These are phyloP conservation scores for Diversispora eburnea DNA, from an alignment of 192 early-diverging fungal species.

Conservation along the genomic window DNA sequence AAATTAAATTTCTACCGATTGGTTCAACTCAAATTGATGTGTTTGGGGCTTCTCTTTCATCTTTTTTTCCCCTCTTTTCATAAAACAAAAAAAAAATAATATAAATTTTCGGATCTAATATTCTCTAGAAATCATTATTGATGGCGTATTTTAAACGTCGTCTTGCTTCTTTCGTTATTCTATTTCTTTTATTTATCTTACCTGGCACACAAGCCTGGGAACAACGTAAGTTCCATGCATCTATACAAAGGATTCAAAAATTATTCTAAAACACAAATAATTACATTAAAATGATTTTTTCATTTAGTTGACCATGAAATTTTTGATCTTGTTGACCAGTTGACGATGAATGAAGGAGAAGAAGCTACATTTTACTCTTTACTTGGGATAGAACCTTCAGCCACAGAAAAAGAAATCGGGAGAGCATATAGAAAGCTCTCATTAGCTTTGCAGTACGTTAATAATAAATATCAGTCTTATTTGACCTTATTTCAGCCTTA, in stretches of 20 bases:
- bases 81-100: too few species aligned
- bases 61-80: too few species aligned
- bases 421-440: slow-evolving; percentile 67
- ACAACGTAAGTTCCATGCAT: neutral
- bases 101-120: neutral
- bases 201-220: slow-evolving; percentile 14
- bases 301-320: slow-evolving; percentile 68
- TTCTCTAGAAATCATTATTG: neutral
- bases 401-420: slow-evolving; percentile 55
- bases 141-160: neutral
- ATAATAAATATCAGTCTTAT: neutral
- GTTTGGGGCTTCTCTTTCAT: too few species aligned
- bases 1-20: too few species aligned
- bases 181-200: neutral
- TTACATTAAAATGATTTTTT: neutral
- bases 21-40: too few species aligned
- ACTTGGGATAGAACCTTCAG: slow-evolving; percentile 51
- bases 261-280: too few species aligned
- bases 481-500: neutral
- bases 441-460: slow-evolving; percentile 59
- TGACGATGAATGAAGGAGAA: slow-evolving; percentile 58
- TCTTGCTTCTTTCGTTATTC: neutral
- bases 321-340: slow-evolving; percentile 75
- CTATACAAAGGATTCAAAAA: neutral
- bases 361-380: slow-evolving; percentile 64